phyloP scores from a whole-genome alignment of 441 rosid species.

The Isatis lusitanica region DNA sequence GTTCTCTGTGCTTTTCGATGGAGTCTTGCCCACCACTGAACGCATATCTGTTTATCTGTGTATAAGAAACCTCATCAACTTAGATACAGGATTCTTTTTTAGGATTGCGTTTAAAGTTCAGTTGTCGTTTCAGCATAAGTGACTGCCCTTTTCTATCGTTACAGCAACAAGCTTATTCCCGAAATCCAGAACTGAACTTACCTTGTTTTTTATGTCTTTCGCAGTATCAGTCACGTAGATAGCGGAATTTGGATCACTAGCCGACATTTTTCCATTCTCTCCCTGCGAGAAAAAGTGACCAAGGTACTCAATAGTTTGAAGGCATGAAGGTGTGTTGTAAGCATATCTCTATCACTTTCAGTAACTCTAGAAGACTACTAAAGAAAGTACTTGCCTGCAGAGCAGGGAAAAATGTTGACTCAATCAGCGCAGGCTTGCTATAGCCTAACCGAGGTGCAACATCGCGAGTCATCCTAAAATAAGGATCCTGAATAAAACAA shows the following conservation, averaged over 20 bases:
- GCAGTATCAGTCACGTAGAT: conserved; percentile 86
- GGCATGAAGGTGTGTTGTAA: neutral
- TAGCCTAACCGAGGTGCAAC: conserved; percentile 93
- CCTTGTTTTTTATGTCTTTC: conserved; percentile 80
- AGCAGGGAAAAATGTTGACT: conserved; percentile 85
- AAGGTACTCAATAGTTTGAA: neutral
- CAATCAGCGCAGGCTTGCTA: conserved; percentile 88
- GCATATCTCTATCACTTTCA: neutral
- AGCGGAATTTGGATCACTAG: conserved; percentile 93
- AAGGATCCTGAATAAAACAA: conserved; percentile 78
- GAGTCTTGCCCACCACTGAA: conserved; percentile 87
- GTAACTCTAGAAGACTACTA: neutral
- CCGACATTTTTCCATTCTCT: conserved; percentile 96
- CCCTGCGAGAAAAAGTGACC: conserved; percentile 51
- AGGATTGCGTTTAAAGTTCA: neutral
- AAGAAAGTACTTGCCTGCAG: conserved; percentile 59
- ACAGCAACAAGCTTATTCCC: neutral
- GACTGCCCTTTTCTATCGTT: neutral
- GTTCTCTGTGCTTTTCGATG: conserved; percentile 61
- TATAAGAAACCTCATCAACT: conserved; percentile 7
- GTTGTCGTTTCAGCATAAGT: neutral
- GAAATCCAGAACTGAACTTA: conserved; percentile 15
- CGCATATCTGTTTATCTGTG: conserved; percentile 75
- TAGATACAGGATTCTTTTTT: neutral
- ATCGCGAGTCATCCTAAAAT: conserved; percentile 94